Base-by-base conservation (phyloP, 2,329 filamentous ascomycete genomes). In the Metarhizium sp. region DNA sequence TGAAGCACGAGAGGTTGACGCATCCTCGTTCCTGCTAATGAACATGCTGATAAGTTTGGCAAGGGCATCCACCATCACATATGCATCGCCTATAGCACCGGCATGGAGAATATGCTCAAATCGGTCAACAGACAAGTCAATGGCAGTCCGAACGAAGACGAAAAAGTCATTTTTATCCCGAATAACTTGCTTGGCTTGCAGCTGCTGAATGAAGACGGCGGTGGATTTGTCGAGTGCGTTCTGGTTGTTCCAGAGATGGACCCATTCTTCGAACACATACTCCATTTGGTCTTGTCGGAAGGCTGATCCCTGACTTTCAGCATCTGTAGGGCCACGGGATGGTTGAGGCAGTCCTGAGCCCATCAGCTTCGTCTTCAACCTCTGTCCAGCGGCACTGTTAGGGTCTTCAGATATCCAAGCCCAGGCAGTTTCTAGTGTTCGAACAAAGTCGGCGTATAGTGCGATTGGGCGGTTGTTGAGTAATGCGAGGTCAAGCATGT, bases 191-290 rank as follows among this genome's bases (percentile, higher is more conserved):
- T 82, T 81, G 55, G 85, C 79, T 63, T 92, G 87, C 65, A 97
- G 76, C 69, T 97, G 92, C 63, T 87, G 84, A 49, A 96, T 81
- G 70, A 97, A 97, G 2, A 88, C 82, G 6, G 80, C 75, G 54
- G 85, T 78, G 0, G 86, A 81, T 65, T 87, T 88, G 59, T 90
- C 87, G 4, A 86, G 85, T 4, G 86, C 83, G 61, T 86, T 84
- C n/a, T 84, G 80, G 63, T 90, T 89, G 69, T 87, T 87, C 73
- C 80, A 87, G 7, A 96, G 80, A 57, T 87, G 85, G 32, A 92
- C 82, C 94, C 94, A 99, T 73, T 99, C 94, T 47, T 92, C 91
- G 65, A 99, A 96, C 20, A 96, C 80, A 67, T 99, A 97, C 63
- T 95, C 90, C 72, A 95, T 84, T 68, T 96, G 90, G 59, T 95